These are phyloP conservation scores for Leishmania lainsoni DNA, from an alignment of 208 protist species.

Conservation along the genomic window DNA sequence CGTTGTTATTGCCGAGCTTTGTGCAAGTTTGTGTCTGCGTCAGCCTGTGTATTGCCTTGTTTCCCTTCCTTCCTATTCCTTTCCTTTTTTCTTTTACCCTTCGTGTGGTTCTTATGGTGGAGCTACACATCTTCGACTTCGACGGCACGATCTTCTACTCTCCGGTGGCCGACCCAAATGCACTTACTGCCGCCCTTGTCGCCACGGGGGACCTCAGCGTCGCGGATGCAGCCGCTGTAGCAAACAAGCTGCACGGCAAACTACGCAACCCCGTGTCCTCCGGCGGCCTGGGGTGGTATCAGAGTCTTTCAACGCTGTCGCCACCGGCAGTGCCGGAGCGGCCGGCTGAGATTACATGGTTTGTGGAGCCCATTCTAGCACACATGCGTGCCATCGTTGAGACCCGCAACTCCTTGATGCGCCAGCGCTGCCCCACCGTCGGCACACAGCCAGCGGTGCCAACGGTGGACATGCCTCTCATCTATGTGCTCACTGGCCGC, in stretches of 20 bases:
- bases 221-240: constrained; percentile 4
- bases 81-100: constrained; percentile 5
- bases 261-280: constrained; percentile 41
- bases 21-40: not conserved
- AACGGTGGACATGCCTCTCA: constrained; percentile 17
- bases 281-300: constrained; percentile 81
- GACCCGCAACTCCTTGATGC: constrained; percentile 8
- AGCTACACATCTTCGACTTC: constrained; percentile 89
- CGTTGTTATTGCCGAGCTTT: not conserved
- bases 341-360: constrained; percentile 36
- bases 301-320: constrained; percentile 62
- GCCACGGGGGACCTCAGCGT: not conserved
- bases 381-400: constrained; percentile 37
- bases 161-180: constrained; percentile 34
- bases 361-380: constrained; percentile 27
- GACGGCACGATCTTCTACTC: constrained; percentile 87
- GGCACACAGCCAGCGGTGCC: not conserved
- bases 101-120: constrained; percentile 26
- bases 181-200: constrained; percentile 34
- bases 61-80: not conserved
- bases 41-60: not conserved
- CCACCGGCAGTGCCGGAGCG: constrained; percentile 65
- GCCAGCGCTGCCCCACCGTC: not conserved
- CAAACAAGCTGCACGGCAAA: constrained; percentile 34
- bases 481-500: constrained; percentile 78